phyloP scores from a whole-genome alignment of 129 eudicot species.

The Helichrysum umbraculigerum region DNA sequence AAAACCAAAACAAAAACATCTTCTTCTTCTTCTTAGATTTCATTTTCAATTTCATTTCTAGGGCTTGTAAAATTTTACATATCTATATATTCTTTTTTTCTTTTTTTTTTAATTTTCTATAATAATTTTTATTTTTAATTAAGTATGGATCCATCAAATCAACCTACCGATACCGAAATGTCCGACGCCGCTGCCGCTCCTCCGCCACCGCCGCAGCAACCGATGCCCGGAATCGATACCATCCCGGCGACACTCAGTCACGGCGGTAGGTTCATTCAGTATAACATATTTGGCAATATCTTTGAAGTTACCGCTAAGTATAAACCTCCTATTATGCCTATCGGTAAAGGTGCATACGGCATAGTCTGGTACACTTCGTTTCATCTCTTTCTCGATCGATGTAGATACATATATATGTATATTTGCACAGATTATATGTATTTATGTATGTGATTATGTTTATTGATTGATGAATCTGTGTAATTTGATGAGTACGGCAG shows the following conservation, averaged over 20 bases:
- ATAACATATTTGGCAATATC: slow-evolving; percentile 75
- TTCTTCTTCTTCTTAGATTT: background rate
- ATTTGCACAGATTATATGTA: too few relatives aligned
- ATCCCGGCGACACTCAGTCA: slow-evolving; percentile 78
- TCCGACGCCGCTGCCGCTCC: slow-evolving; percentile 54
- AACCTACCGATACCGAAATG: slow-evolving; percentile 76
- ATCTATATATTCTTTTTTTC: background rate
- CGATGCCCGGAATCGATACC: slow-evolving; percentile 46
- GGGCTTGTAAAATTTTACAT: slow-evolving; percentile 22
- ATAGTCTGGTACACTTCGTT: slow-evolving; percentile 59
- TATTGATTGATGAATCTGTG: background rate
- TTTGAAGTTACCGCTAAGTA: slow-evolving; percentile 87
- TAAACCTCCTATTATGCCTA: slow-evolving; percentile 82
- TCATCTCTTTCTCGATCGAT: background rate
- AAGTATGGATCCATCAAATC: slow-evolving; percentile 59
- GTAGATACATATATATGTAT: background rate
- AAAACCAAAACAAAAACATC: slow-evolving; percentile 10
- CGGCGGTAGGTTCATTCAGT: slow-evolving; percentile 85
- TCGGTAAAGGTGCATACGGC: slow-evolving; percentile 93
- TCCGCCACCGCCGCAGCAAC: slow-evolving; percentile 41
- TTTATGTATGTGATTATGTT: background rate
- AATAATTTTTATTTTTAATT: background rate
- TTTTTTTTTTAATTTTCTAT: too few relatives aligned
- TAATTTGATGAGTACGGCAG: slow-evolving; percentile 31
- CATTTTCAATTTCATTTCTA: background rate